Base-by-base conservation (phyloP, 2,329 filamentous ascomycete species). In the Celoporthe dispersa region DNA sequence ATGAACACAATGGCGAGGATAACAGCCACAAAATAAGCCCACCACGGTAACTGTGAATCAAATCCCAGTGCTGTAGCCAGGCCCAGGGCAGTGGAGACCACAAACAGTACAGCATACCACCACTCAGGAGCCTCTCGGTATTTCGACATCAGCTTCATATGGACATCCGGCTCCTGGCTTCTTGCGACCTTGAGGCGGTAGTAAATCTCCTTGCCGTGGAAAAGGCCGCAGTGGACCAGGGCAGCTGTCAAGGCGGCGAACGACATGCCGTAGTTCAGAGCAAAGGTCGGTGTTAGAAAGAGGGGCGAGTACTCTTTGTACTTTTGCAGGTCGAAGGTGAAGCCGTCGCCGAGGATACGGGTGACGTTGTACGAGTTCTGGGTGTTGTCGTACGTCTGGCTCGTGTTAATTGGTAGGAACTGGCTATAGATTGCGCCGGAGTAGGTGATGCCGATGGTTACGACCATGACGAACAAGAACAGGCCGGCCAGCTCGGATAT, bases 351-450 rank as follows among this genome's bases (percentile, higher is more conserved):
- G 7, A 90, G 81, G 31, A 90, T 87, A 2, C 82, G 81, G 14
- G 78, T 80, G 19, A 88, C 83, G 31, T 87, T 83, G 74, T 89
- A 90, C 0, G 77, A 63, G 1, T 75, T 74, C 14, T 85, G 87
- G 0, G 83, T 87, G 70, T 90, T 90, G 77, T 90, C 87, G 70
- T 85, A 90, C 0, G 84, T 84, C 61, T 83, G 80, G 31, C 86
- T 84, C 14, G 83, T 84, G 41, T 87, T 84, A 68, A 90, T 81
- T 0, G 88, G 87, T 22, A 90, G 76, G 69, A 88, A 88, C 2
- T 86, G 83, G 0, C 84, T 81, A 72, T 84, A 81, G 77, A 82
- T 79, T 0, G 81, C 79, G 22, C 83, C 84, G 0, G 79, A 79
- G 74, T 84, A 85, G 19, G 82, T 79, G 25, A 86, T 80, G 7